Evolutionary conservation across 768 basidiomycete genomes (phyloP).

Genomic region (Cyclocybe aegerita): DNA sequence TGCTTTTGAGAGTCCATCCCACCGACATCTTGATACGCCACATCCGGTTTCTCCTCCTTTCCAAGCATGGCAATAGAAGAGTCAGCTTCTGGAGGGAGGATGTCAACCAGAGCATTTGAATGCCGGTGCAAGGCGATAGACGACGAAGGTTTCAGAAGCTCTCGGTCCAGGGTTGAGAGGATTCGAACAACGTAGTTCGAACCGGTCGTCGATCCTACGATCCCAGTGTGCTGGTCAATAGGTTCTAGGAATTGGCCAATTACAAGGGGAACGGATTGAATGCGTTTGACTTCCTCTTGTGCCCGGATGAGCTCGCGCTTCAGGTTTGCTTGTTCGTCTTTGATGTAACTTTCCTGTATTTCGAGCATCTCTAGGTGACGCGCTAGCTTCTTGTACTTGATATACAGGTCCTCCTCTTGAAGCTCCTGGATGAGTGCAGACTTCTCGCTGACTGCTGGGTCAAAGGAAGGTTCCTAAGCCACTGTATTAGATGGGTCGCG

Average conservation of each 20-base stretch:
- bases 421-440: slow-evolving; percentile 82
- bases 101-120: slow-evolving; percentile 97
- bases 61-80: slow-evolving; percentile 95
- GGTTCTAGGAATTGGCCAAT: slow-evolving; percentile 99
- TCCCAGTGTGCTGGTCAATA: slow-evolving; percentile 95
- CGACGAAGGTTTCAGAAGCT: slow-evolving; percentile 94
- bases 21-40: slow-evolving; percentile 91
- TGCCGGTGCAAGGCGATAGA: slow-evolving; percentile 99
- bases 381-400: slow-evolving; percentile 95
- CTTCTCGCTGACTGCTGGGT: slow-evolving; percentile 87
- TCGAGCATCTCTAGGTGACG: slow-evolving; percentile 95
- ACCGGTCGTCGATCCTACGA: slow-evolving; percentile 97
- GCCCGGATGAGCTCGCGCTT: slow-evolving; percentile 98
- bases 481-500: slow-evolving; percentile 3
- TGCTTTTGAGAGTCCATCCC: slow-evolving; percentile 98
- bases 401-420: slow-evolving; percentile 91
- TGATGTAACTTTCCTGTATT: slow-evolving; percentile 95
- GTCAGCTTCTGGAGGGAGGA: slow-evolving; percentile 97
- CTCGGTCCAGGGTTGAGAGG: slow-evolving; percentile 93
- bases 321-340: slow-evolving; percentile 97
- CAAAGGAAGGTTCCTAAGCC: slow-evolving; percentile 86
- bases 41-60: slow-evolving; percentile 93
- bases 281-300: slow-evolving; percentile 99
- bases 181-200: slow-evolving; percentile 99
- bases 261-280: slow-evolving; percentile 97